A percentile compares a stretch with the other conserved stretches of the same genome.
These are phyloP conservation scores for Dictyostelium firmibasis DNA, from an alignment of 78 protist genomes.

Conservation along the genomic window DNA sequence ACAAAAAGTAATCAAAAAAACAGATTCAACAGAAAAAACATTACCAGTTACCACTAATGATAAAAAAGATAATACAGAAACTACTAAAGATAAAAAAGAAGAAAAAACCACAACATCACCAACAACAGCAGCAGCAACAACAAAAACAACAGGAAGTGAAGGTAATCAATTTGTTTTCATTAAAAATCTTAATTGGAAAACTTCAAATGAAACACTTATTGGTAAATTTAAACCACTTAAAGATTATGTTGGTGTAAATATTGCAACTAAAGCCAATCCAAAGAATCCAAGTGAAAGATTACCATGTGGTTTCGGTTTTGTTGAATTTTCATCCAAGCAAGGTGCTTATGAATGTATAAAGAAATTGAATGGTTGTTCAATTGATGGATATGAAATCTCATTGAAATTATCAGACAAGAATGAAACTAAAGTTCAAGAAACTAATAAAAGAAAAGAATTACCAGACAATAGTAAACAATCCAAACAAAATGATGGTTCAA, in stretches of 20 bases:
- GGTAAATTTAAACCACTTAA: constrained; percentile 25
- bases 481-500: neutral
- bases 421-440: neutral
- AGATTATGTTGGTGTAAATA: constrained; percentile 28
- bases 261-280: constrained; percentile 55
- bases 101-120: neutral
- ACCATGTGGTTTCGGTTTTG: constrained; percentile 93
- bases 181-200: constrained; percentile 93
- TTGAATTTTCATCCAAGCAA: constrained; percentile 75
- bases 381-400: constrained; percentile 85
- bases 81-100: too few relatives aligned
- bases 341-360: constrained; percentile 67
- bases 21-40: neutral
- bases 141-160: neutral
- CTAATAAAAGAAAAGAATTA: neutral
- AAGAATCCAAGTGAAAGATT: constrained; percentile 38
- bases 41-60: neutral
- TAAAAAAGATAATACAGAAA: neutral
- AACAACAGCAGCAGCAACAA: neutral
- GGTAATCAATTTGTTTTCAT: constrained; percentile 80
- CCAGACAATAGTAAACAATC: neutral
- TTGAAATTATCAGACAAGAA: constrained; percentile 72
- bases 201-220: constrained; percentile 83
- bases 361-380: neutral
- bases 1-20: neutral